A percentile compares a stretch with the other conserved stretches of the same genome.
Conservation (phyloP, 768 basidiomycete species). For the Boletus patriciae region DNA sequence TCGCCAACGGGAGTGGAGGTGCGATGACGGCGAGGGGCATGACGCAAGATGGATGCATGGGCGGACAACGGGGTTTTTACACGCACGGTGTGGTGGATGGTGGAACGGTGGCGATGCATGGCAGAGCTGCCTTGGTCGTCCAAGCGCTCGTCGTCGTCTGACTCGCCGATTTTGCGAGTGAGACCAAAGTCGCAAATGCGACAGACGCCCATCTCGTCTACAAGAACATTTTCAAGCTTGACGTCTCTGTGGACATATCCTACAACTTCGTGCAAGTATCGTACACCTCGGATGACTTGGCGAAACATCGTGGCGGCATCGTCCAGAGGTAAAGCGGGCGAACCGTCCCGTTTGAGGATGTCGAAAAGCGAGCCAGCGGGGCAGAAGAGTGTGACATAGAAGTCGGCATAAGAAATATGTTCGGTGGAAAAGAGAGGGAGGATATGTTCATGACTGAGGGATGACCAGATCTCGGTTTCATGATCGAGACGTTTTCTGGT, state of each 20-base stretch:
- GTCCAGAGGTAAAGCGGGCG: constrained; percentile 68
- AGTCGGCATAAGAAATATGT: constrained; percentile 64
- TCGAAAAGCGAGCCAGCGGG: constrained; percentile 85
- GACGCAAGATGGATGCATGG: constrained; percentile 24
- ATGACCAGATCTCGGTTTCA: constrained; percentile 72
- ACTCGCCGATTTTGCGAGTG: constrained; percentile 61
- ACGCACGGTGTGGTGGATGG: constrained; percentile 28
- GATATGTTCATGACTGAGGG: constrained; percentile 81
- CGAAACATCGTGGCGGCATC: constrained; percentile 84
- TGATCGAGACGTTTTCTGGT: constrained; percentile 60
- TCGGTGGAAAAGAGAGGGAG: constrained; percentile 74
- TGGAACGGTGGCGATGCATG: constrained; percentile 28
- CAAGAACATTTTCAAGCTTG: constrained; percentile 95
- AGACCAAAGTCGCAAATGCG: constrained; percentile 86
- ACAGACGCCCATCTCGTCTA: constrained; percentile 87
- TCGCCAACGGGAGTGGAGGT: constrained; percentile 44
- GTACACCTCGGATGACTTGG: constrained; percentile 79
- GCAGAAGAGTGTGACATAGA: constrained; percentile 80
- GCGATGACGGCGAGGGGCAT: constrained; percentile 49
- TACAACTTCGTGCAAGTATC: constrained; percentile 78
- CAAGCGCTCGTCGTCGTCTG: constrained; percentile 36
- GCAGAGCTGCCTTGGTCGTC: constrained; percentile 8
- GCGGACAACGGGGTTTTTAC: constrained; percentile 19
- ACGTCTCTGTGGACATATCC: constrained; percentile 88
- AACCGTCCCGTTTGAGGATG: constrained; percentile 70